These are phyloP conservation scores for Aspergillus mulundensis DNA, from an alignment of 495 filamentous ascomycete genomes.

Conservation along the genomic window DNA sequence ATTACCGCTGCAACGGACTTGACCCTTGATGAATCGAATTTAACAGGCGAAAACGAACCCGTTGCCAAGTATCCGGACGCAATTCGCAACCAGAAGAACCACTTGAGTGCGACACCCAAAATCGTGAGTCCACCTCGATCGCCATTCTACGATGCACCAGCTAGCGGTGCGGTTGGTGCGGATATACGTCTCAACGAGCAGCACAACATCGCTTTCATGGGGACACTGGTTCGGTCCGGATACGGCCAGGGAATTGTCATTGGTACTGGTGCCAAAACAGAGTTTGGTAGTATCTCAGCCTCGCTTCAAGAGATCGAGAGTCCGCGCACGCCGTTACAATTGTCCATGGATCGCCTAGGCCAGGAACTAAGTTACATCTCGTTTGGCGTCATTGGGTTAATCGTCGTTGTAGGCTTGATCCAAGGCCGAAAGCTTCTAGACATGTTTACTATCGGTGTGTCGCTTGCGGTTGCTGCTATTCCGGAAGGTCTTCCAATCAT, in stretches of 20 bases:
- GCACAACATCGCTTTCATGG: slow-evolving; percentile 95
- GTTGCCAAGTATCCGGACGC: slow-evolving; percentile 71
- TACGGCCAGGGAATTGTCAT: slow-evolving; percentile 95
- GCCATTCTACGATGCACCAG: slow-evolving; percentile 57
- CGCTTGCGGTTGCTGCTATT: slow-evolving; percentile 93
- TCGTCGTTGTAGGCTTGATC: slow-evolving; percentile 81
- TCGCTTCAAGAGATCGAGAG: slow-evolving; percentile 92
- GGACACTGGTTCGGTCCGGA: slow-evolving; percentile 92
- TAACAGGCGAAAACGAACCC: slow-evolving; percentile 95
- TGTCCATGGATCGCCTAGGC: slow-evolving; percentile 95
- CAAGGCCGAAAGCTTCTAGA: slow-evolving; percentile 87
- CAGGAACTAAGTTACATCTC: slow-evolving; percentile 94
- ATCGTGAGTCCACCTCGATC: slow-evolving; percentile 44
- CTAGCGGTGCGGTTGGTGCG: slow-evolving; percentile 58
- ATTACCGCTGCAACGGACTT: slow-evolving; percentile 86
- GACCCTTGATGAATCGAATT: slow-evolving; percentile 92
- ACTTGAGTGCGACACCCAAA: slow-evolving; percentile 20
- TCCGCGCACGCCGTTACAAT: slow-evolving; percentile 85
- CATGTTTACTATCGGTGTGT: slow-evolving; percentile 97
- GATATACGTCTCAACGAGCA: slow-evolving; percentile 63
- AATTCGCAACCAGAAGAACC: slow-evolving; percentile 31
- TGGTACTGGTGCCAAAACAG: slow-evolving; percentile 84
- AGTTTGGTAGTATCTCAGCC: slow-evolving; percentile 94
- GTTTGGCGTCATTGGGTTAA: slow-evolving; percentile 89
- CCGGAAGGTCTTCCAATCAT: slow-evolving; percentile 97